These are phyloP conservation scores for Zanthoxylum bungeanum DNA, from an alignment of 345 rosid genomes.

Conservation along the genomic window DNA sequence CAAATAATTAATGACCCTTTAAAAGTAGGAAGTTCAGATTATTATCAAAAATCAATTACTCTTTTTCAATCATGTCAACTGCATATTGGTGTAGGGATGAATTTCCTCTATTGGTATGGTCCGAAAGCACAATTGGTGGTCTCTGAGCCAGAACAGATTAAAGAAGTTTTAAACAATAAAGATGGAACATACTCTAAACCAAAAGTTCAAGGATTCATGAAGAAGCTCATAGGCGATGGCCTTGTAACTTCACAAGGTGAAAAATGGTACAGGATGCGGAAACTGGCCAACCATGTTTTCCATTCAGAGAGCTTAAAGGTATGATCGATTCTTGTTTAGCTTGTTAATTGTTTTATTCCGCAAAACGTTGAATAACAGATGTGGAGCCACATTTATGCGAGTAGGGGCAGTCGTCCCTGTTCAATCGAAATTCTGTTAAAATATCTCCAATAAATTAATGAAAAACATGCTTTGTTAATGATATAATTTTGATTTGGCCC, in stretches of 20 bases:
- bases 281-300: constrained; percentile 46
- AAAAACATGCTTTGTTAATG: too few relatives aligned
- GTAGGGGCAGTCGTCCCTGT: too few relatives aligned
- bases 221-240: constrained; percentile 38
- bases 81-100: constrained; percentile 24
- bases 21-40: too few relatives aligned
- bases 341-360: too few relatives aligned
- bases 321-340: not conserved
- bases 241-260: constrained; percentile 25
- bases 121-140: constrained; percentile 32
- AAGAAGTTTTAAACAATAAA: constrained; percentile 39
- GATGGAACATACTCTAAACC: constrained; percentile 20
- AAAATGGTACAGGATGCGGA: constrained; percentile 45
- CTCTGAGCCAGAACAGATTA: constrained; percentile 35
- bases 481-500: too few relatives aligned
- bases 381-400: too few relatives aligned
- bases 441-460: too few relatives aligned
- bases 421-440: too few relatives aligned
- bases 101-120: constrained; percentile 37
- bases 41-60: not conserved
- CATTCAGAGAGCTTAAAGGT: constrained; percentile 44
- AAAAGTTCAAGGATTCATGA: not conserved
- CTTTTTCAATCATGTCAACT: not conserved
- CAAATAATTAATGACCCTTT: too few relatives aligned
- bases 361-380: too few relatives aligned